A percentile compares a stretch with the other conserved stretches of the same genome.
Evolutionary conservation across 495 filamentous ascomycete species (phyloP).

Genomic region (Astrocystis sublimbata): DNA sequence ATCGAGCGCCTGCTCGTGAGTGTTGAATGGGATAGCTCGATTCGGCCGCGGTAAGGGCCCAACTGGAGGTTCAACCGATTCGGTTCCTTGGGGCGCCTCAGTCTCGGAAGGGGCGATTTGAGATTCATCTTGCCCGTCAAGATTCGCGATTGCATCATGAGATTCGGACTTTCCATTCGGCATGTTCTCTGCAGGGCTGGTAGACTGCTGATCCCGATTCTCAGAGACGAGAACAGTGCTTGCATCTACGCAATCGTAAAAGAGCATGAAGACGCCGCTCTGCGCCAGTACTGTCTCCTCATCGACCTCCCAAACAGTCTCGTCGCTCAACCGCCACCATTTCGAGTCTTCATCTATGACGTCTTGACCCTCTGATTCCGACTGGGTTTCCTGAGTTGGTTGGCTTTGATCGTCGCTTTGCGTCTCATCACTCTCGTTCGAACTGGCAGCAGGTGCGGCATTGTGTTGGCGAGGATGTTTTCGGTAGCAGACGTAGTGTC

Average conservation of each 20-base stretch:
- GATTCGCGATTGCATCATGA: neutral
- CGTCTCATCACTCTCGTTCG: conserved; percentile 7
- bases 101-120: neutral
- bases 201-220: neutral
- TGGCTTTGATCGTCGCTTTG: neutral
- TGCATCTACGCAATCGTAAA: conserved; percentile 76
- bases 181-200: neutral
- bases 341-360: conserved; percentile 37
- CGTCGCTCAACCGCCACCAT: conserved; percentile 89
- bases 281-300: conserved; percentile 74
- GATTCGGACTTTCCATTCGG: neutral
- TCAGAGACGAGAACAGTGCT: conserved; percentile 30
- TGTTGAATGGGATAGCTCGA: neutral
- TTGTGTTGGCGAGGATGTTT: conserved; percentile 51
- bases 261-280: conserved; percentile 91
- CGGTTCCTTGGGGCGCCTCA: neutral
- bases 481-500: conserved; percentile 91
- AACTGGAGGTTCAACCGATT: neutral
- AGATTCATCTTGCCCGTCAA: neutral
- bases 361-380: conserved; percentile 24
- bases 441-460: neutral
- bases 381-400: neutral
- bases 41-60: neutral
- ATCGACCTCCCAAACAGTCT: conserved; percentile 71
- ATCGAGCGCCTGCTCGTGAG: neutral